Conservation (phyloP, 2,329 filamentous ascomycete genomes). For the Aspergillus flavus region DNA sequence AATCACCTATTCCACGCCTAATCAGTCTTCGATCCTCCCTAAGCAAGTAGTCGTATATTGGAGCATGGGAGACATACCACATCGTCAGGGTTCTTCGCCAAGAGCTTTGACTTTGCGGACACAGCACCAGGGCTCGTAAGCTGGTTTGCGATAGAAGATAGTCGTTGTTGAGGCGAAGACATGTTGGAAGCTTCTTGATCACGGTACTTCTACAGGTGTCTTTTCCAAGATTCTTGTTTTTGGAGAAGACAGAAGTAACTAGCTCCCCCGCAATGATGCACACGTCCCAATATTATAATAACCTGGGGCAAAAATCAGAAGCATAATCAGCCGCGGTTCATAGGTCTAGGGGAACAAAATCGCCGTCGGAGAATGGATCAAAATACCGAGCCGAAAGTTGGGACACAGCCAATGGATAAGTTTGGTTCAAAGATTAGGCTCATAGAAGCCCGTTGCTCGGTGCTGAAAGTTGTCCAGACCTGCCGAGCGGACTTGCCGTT, state of each 20-base stretch:
- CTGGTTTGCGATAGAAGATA: slow-evolving; percentile 46
- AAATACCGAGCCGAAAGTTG: slow-evolving; percentile 15
- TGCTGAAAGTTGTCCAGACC: slow-evolving; percentile 5
- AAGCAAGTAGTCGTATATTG: background rate
- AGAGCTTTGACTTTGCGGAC: slow-evolving; percentile 33
- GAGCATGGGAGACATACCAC: slow-evolving; percentile 34
- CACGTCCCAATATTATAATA: slow-evolving; percentile 6
- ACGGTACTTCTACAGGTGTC: background rate
- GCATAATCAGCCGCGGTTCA: slow-evolving; percentile 14
- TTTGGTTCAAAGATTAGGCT: background rate
- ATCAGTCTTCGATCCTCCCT: background rate
- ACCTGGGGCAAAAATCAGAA: background rate
- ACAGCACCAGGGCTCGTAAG: slow-evolving; percentile 33
- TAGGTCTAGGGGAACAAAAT: background rate
- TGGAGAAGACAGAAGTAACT: slow-evolving; percentile 3
- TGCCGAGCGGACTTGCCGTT: slow-evolving; percentile 31
- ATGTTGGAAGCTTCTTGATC: slow-evolving; percentile 23
- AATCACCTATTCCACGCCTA: slow-evolving; percentile 35
- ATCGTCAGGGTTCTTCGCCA: slow-evolving; percentile 43
- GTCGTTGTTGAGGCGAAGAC: slow-evolving; percentile 43
- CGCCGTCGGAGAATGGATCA: background rate
- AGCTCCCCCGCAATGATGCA: background rate
- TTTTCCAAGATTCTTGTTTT: background rate
- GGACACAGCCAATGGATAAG: background rate
- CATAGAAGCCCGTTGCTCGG: background rate